Evolutionary conservation across 164 flowering plant species (phyloP).

Genomic region (Liriodendron chinense): DNA sequence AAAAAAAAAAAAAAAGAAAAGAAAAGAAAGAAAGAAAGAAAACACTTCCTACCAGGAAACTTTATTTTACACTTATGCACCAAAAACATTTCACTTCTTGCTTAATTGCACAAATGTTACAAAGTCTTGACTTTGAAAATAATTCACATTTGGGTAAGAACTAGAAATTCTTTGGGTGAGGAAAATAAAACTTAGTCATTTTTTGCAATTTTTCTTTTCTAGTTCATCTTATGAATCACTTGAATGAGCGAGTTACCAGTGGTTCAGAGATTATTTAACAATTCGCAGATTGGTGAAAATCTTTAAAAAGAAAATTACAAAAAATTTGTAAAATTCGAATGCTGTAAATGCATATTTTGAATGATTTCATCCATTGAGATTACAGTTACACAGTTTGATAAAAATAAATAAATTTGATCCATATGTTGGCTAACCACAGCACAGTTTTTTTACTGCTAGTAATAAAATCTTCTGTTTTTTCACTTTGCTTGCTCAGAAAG

Average conservation of each 20-base stretch:
- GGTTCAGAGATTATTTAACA: too few species aligned
- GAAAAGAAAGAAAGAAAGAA: neutral
- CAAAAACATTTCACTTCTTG: neutral
- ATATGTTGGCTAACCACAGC: neutral
- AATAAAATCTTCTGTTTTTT: neutral
- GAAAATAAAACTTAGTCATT: neutral
- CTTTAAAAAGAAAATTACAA: too few species aligned
- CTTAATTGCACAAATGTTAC: neutral
- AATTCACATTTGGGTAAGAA: neutral
- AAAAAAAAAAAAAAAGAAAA: too few species aligned
- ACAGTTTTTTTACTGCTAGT: neutral
- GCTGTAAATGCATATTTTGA: neutral
- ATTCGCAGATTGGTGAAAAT: too few species aligned
- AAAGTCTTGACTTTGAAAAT: neutral
- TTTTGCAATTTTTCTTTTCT: neutral
- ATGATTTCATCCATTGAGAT: neutral
- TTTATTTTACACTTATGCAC: neutral
- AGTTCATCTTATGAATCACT: neutral
- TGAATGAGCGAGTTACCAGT: too few species aligned
- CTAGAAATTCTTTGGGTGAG: neutral
- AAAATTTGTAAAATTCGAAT: too few species aligned
- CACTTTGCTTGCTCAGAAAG: neutral
- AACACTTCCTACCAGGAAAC: neutral
- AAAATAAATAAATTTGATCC: too few species aligned
- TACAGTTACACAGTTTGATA: neutral